These are phyloP conservation scores for Nannochloris sp. DNA, from an alignment of 139 green algal genomes.

Conservation along the genomic window DNA sequence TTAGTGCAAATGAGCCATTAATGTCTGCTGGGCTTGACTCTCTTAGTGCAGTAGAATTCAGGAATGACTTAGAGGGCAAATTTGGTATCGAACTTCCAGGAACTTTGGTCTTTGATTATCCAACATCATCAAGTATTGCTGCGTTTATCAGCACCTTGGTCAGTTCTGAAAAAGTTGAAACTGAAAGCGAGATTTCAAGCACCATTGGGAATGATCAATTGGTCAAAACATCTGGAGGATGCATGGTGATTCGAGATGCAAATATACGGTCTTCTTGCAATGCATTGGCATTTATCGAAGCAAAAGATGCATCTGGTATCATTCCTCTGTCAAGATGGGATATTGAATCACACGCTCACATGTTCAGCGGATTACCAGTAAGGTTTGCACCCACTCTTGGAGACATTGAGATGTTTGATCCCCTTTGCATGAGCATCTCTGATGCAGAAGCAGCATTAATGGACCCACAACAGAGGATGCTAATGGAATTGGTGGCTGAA, in stretches of 20 bases:
- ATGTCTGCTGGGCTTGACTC: constrained; percentile 56
- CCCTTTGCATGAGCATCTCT: constrained; percentile 33
- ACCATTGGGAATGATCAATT: background rate
- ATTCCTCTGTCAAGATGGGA: constrained; percentile 32
- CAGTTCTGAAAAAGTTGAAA: constrained; percentile 8
- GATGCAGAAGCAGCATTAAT: constrained; percentile 46
- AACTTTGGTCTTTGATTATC: constrained; percentile 78
- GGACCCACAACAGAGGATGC: constrained; percentile 77
- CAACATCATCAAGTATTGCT: constrained; percentile 37
- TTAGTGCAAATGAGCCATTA: constrained; percentile 19
- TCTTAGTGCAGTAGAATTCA: constrained; percentile 65
- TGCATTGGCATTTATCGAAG: constrained; percentile 3
- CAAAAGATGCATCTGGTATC: constrained; percentile 14
- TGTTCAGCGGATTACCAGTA: constrained; percentile 18
- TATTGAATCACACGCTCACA: constrained; percentile 9
- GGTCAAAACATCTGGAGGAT: background rate
- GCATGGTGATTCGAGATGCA: background rate
- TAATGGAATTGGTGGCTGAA: constrained; percentile 46
- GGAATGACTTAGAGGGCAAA: constrained; percentile 49
- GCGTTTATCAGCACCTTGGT: constrained; percentile 22
- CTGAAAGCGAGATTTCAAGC: background rate
- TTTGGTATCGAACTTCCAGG: constrained; percentile 57
- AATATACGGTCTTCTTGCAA: constrained; percentile 4
- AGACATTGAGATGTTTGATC: constrained; percentile 45
- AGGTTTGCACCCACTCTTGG: constrained; percentile 32